These are phyloP conservation scores for Mimosa bimucronata DNA, from an alignment of 306 rosid species.

Conservation along the genomic window DNA sequence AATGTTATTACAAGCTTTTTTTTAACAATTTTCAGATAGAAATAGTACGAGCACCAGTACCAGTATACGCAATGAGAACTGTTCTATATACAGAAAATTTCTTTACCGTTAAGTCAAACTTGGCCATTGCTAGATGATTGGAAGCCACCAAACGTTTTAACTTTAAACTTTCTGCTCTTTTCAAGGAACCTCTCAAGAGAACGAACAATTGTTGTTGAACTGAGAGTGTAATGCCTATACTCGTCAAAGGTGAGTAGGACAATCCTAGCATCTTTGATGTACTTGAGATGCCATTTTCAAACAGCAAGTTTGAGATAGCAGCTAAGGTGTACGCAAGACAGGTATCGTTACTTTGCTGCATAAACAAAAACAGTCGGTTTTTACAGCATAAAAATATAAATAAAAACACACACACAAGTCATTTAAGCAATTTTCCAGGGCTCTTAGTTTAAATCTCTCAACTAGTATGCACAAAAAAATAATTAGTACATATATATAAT, in stretches of 20 bases:
- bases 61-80: constrained; percentile 16
- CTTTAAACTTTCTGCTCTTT: constrained; percentile 92
- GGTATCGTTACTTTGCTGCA: constrained; percentile 96
- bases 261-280: constrained; percentile 86
- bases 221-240: constrained; percentile 83
- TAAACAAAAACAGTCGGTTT: constrained; percentile 41
- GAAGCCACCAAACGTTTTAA: constrained; percentile 87
- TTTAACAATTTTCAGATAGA: constrained; percentile 11
- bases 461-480: background rate
- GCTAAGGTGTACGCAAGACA: constrained; percentile 94
- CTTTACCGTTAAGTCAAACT: constrained; percentile 87
- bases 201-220: constrained; percentile 93
- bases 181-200: constrained; percentile 90
- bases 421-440: background rate
- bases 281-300: constrained; percentile 91
- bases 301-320: constrained; percentile 90
- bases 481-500: background rate
- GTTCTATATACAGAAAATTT: constrained; percentile 31
- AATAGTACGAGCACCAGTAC: no score
- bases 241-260: constrained; percentile 82
- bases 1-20: background rate
- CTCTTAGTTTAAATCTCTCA: background rate
- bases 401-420: background rate
- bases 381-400: constrained; percentile 29
- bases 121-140: constrained; percentile 94